Conservation (phyloP, 441 rosid species). For the Corymbia calophylla region DNA sequence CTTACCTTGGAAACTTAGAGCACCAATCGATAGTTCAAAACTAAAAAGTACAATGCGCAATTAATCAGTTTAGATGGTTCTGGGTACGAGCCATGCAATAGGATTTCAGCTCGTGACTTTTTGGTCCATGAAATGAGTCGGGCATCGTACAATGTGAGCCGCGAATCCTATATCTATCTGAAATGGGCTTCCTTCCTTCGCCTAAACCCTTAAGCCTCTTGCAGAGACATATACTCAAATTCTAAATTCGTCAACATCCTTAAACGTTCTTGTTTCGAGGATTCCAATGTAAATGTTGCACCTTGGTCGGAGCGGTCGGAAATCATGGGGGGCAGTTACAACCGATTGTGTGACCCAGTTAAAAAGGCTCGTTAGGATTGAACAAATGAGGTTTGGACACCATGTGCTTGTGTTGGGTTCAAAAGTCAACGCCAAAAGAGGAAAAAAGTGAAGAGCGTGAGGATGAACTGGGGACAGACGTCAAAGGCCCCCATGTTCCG, state of each 20-base stretch:
- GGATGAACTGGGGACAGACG: neutral
- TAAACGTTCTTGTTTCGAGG: neutral
- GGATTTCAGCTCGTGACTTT: accelerated
- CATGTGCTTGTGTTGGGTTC: neutral
- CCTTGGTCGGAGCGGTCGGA: neutral
- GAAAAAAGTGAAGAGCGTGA: neutral
- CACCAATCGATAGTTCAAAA: neutral
- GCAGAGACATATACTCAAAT: neutral
- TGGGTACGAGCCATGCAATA: accelerated
- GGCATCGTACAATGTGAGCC: neutral
- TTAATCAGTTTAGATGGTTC: accelerated
- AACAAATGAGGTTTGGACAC: neutral
- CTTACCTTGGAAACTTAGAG: accelerated
- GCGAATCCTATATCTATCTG: neutral
- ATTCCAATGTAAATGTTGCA: neutral
- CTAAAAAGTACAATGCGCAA: neutral
- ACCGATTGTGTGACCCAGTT: neutral
- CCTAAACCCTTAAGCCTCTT: neutral
- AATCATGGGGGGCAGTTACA: neutral
- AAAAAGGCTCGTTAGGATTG: neutral
- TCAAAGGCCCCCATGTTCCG: neutral
- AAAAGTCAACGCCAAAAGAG: neutral
- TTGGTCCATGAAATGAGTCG: neutral
- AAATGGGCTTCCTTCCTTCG: neutral
- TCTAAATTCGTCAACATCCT: neutral